A percentile compares a stretch with the other conserved stretches of the same genome.
phyloP scores from a whole-genome alignment of 176 grass and related monocot species.

The Oryza glumipatula region DNA sequence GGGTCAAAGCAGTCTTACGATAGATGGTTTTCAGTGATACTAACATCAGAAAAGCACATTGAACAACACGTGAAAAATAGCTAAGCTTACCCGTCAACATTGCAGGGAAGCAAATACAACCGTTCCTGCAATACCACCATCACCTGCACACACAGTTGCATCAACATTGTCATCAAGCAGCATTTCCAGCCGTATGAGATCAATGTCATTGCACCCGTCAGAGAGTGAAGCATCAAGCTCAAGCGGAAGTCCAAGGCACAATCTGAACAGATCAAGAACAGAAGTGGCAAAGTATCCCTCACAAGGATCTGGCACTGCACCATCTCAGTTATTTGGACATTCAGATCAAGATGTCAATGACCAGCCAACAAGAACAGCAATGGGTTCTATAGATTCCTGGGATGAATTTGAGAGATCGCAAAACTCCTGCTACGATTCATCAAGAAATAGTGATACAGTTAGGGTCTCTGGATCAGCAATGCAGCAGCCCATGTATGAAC shows the following conservation, averaged over 20 bases:
- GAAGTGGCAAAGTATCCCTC: conserved; percentile 12
- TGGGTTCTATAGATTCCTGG: conserved; percentile 43
- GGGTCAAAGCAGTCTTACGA: neutral
- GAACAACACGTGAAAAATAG: neutral
- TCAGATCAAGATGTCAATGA: neutral
- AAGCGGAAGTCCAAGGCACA: conserved; percentile 33
- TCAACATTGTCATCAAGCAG: conserved; percentile 42
- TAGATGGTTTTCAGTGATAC: neutral
- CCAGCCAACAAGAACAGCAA: neutral
- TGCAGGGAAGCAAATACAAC: conserved; percentile 59
- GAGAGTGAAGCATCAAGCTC: conserved; percentile 39
- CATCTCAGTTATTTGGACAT: conserved; percentile 28
- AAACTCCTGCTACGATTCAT: conserved; percentile 34
- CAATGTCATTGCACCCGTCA: conserved; percentile 26
- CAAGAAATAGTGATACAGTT: conserved; percentile 31
- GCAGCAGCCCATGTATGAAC: conserved; percentile 19
- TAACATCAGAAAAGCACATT: neutral
- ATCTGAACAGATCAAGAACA: conserved; percentile 42
- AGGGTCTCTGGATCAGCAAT: conserved; percentile 36
- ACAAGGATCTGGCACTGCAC: conserved; percentile 6
- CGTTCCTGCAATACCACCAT: conserved; percentile 40
- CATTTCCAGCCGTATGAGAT: conserved; percentile 40
- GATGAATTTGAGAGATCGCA: conserved; percentile 31
- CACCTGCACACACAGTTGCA: conserved; percentile 39
- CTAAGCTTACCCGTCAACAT: conserved; percentile 23